These are phyloP conservation scores for Crassisporium funariophilum DNA, from an alignment of 768 basidiomycete species.

Conservation along the genomic window DNA sequence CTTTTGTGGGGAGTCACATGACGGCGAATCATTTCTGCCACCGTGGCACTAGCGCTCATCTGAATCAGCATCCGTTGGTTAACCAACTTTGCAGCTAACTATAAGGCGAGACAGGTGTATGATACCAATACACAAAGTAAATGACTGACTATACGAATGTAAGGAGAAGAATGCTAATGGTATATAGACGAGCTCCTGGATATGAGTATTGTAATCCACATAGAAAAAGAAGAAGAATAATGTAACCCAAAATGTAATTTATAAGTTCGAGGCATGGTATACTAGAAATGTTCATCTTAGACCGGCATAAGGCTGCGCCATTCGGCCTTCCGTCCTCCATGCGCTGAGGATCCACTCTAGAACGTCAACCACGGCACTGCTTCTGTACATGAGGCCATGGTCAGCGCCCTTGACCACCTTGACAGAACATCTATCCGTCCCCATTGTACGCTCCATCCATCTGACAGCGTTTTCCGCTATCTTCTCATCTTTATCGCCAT, in stretches of 20 bases:
- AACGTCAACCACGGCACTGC: conserved; percentile 83
- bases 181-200: conserved; percentile 1
- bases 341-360: conserved; percentile 67
- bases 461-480: conserved; percentile 88
- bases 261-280: conserved; percentile 9
- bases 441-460: conserved; percentile 91
- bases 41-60: conserved; percentile 4
- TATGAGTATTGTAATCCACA: background rate
- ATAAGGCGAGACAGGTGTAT: too few relatives aligned
- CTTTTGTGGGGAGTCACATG: conserved; percentile 19
- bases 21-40: too few relatives aligned
- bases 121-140: conserved; percentile 16
- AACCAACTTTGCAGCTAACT: conserved; percentile 1
- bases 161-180: conserved; percentile 7
- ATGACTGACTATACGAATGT: conserved; percentile 15
- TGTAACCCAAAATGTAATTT: conserved; percentile 11
- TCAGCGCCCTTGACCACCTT: conserved; percentile 87
- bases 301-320: conserved; percentile 20
- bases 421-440: conserved; percentile 71
- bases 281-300: conserved; percentile 11
- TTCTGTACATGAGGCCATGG: conserved; percentile 93
- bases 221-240: background rate
- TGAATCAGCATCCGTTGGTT: conserved; percentile 4
- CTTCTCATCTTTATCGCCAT: conserved; percentile 91
- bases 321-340: conserved; percentile 38